These are phyloP conservation scores for Claviceps sp. DNA, from an alignment of 2,329 filamentous ascomycete species.

Conservation along the genomic window DNA sequence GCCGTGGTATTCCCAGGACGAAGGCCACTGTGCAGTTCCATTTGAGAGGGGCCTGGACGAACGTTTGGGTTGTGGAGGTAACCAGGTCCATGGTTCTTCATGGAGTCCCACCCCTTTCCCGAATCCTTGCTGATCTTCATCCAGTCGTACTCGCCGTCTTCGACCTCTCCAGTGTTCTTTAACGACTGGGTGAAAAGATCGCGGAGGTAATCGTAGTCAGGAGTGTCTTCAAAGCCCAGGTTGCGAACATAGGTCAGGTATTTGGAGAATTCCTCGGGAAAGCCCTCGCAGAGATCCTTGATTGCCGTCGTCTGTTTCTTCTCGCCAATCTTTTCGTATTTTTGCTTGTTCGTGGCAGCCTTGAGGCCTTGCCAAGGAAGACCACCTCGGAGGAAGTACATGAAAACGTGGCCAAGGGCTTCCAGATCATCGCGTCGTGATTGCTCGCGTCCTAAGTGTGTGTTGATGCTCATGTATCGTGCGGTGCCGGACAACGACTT, in stretches of 20 bases:
- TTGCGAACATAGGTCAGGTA: slow-evolving; percentile 96
- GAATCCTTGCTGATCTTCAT: slow-evolving; percentile 82
- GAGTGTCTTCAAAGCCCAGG: slow-evolving; percentile 94
- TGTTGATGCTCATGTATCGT: slow-evolving; percentile 99
- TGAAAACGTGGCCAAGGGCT: slow-evolving; percentile 64
- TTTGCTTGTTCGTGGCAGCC: slow-evolving; percentile 76
- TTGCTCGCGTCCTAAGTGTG: slow-evolving; percentile 89
- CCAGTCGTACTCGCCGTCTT: slow-evolving; percentile 99
- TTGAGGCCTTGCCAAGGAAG: slow-evolving; percentile 62
- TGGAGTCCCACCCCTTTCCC: slow-evolving; percentile 76
- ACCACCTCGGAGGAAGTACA: slow-evolving; percentile 61
- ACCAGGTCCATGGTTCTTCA: slow-evolving; percentile 49
- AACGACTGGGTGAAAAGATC: slow-evolving; percentile 93
- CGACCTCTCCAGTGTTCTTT: slow-evolving; percentile 86
- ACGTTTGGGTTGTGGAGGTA: slow-evolving; percentile 65
- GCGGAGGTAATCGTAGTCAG: slow-evolving; percentile 94
- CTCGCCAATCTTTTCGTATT: slow-evolving; percentile 99
- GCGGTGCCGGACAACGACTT: slow-evolving; percentile 95
- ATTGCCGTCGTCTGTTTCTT: slow-evolving; percentile 98
- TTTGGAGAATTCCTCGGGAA: slow-evolving; percentile 94
- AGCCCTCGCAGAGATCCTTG: slow-evolving; percentile 92
- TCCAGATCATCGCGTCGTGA: slow-evolving; percentile 92
- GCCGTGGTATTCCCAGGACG: slow-evolving; percentile 51
- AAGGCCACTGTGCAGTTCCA: slow-evolving; percentile 68
- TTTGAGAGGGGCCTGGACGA: slow-evolving; percentile 67